A percentile compares a stretch with the other conserved stretches of the same genome.
These are phyloP conservation scores for Nannochloropsis granulata DNA, from an alignment of 108 stramenopile genomes.

Conservation along the genomic window DNA sequence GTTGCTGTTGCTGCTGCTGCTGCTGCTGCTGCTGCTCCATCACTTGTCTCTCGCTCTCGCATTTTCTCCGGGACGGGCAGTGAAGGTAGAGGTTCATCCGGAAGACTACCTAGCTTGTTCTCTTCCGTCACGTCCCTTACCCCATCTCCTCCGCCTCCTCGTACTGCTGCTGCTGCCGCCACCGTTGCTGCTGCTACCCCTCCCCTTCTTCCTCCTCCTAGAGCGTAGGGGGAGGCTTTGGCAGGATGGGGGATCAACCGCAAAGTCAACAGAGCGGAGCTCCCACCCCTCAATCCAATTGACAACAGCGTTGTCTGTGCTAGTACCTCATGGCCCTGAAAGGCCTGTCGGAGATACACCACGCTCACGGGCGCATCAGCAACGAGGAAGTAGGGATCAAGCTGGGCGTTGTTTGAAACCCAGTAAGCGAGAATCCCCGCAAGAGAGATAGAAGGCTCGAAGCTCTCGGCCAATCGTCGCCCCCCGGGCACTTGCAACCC, in stretches of 20 bases:
- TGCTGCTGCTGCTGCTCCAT: too few relatives aligned
- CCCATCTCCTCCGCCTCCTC: neutral
- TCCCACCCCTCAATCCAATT: neutral
- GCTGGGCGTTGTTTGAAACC: too few relatives aligned
- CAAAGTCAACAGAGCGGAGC: neutral
- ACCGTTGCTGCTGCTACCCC: neutral
- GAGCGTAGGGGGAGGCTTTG: neutral
- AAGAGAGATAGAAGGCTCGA: neutral
- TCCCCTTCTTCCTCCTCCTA: neutral
- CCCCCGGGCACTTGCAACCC: neutral
- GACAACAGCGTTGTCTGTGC: neutral
- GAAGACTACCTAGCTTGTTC: too few relatives aligned
- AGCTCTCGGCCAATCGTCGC: neutral
- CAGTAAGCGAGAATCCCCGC: neutral
- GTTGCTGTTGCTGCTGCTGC: too few relatives aligned
- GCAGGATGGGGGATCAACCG: neutral
- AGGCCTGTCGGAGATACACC: neutral
- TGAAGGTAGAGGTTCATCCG: too few relatives aligned
- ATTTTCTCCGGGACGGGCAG: too few relatives aligned
- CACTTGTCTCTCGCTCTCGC: too few relatives aligned
- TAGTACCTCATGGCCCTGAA: neutral
- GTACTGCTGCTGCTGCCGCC: neutral
- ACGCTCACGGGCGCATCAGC: neutral
- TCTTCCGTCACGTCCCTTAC: neutral
- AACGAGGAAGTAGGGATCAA: neutral